phyloP scores from a whole-genome alignment of 2,329 filamentous ascomycete species.

The Onygenales sp. region DNA sequence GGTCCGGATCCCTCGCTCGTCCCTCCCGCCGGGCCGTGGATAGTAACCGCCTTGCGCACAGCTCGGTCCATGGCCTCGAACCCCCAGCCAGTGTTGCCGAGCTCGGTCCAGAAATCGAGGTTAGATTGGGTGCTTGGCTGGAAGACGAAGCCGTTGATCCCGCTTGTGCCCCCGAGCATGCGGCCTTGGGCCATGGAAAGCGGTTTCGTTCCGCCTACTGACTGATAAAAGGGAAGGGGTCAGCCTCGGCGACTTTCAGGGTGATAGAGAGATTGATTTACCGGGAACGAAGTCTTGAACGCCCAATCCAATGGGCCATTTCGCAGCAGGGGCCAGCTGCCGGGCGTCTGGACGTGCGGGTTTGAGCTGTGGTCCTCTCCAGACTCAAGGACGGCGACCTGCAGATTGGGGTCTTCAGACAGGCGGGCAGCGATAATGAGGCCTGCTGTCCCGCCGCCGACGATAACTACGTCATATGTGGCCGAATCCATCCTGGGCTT shows the following conservation, averaged over 20 bases:
- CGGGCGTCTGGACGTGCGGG: neutral
- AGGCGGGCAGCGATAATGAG: constrained; percentile 26
- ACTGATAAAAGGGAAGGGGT: neutral
- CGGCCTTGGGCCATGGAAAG: constrained; percentile 1
- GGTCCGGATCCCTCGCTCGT: constrained; percentile 4
- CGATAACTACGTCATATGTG: constrained; percentile 24
- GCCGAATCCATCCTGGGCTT: neutral
- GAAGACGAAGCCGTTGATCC: constrained; percentile 3
- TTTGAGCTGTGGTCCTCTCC: constrained; percentile 7
- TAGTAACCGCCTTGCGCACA: constrained; percentile 35
- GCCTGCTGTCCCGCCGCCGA: constrained; percentile 26
- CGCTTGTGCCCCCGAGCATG: constrained; percentile 4
- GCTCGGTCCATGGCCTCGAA: constrained; percentile 40
- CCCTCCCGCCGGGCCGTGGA: constrained; percentile 10
- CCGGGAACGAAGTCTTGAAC: neutral
- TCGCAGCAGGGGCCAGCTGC: neutral
- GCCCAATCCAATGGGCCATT: neutral
- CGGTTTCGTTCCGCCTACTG: neutral
- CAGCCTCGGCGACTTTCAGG: neutral
- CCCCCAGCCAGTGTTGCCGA: constrained; percentile 39
- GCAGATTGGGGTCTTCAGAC: constrained; percentile 19
- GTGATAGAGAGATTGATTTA: neutral
- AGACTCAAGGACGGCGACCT: constrained; percentile 22
- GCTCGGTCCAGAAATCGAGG: constrained; percentile 36
- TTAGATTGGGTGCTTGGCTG: constrained; percentile 19